These are phyloP conservation scores for Thermothielavioides terrestris DNA, from an alignment of 495 filamentous ascomycete genomes.

Conservation along the genomic window DNA sequence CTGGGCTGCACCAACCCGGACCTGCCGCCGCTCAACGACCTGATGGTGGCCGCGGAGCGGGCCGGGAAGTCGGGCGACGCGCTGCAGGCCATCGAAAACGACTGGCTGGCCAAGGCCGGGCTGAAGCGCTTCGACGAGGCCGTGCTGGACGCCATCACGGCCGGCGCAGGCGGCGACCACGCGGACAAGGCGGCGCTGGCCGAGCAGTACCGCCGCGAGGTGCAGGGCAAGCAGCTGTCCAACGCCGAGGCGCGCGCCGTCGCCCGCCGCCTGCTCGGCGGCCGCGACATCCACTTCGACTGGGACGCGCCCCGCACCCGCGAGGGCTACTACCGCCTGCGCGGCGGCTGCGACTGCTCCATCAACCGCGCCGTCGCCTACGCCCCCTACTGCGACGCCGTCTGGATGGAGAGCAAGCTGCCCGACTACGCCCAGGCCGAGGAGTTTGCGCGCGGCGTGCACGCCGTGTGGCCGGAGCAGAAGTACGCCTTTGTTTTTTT, in stretches of 20 bases:
- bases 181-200: constrained; percentile 61
- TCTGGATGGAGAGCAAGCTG: constrained; percentile 99
- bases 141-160: constrained; percentile 75
- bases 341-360: constrained; percentile 85
- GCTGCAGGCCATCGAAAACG: constrained; percentile 87
- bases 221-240: constrained; percentile 64
- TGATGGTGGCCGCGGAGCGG: constrained; percentile 81
- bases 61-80: constrained; percentile 71
- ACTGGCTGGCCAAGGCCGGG: constrained; percentile 72
- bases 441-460: constrained; percentile 90
- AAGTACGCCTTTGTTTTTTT: constrained; percentile 58
- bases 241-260: constrained; percentile 75
- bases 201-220: constrained; percentile 52
- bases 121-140: constrained; percentile 89
- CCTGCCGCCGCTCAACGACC: constrained; percentile 75
- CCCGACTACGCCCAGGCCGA: constrained; percentile 88
- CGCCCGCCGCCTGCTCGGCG: constrained; percentile 71
- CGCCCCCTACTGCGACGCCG: constrained; percentile 86
- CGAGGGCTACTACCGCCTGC: constrained; percentile 88
- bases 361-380: constrained; percentile 88
- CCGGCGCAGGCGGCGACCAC: constrained; percentile 46
- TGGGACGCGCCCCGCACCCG: constrained; percentile 87
- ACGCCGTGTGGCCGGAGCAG: constrained; percentile 90
- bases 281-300: constrained; percentile 81
- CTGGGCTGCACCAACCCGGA: constrained; percentile 78